phyloP scores from a whole-genome alignment of 2,329 filamentous ascomycete species.

The Mollisiaceae sp. region DNA sequence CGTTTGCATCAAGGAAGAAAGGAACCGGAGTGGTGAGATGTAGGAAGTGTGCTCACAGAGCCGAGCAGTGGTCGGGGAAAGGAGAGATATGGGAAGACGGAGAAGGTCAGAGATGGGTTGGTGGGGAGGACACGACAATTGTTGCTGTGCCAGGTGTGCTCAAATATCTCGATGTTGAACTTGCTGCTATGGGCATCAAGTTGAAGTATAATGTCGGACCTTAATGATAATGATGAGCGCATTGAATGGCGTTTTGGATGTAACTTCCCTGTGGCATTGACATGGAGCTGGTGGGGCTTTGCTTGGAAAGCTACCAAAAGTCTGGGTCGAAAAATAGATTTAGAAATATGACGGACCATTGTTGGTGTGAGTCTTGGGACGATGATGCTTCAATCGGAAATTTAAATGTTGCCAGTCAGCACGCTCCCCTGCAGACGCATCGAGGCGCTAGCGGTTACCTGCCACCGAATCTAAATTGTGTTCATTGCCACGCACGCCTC shows the following conservation, averaged over 20 bases:
- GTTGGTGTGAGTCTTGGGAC: neutral
- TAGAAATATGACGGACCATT: neutral
- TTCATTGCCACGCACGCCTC: no score
- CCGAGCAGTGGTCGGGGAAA: conserved; percentile 51
- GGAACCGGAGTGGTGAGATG: conserved; percentile 76
- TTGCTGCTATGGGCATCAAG: conserved; percentile 95
- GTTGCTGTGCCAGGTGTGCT: conserved; percentile 93
- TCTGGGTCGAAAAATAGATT: neutral
- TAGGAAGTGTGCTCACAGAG: conserved; percentile 68
- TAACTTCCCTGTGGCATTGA: conserved; percentile 34
- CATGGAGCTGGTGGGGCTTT: conserved; percentile 21
- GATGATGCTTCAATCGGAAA: no score
- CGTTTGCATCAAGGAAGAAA: conserved; percentile 67
- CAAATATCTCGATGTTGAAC: conserved; percentile 91
- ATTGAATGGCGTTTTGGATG: conserved; percentile 27
- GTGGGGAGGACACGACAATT: conserved; percentile 87
- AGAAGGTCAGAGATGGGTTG: conserved; percentile 80
- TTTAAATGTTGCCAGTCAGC: no score
- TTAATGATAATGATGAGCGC: conserved; percentile 22
- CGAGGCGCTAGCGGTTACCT: no score
- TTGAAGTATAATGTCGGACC: conserved; percentile 83
- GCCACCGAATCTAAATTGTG: no score
- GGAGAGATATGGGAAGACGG: conserved; percentile 94
- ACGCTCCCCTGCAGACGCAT: no score
- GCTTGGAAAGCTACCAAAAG: conserved; percentile 12